Evolutionary conservation across 768 basidiomycete genomes (phyloP).

Genomic region (Pulveroboletus sp.): DNA sequence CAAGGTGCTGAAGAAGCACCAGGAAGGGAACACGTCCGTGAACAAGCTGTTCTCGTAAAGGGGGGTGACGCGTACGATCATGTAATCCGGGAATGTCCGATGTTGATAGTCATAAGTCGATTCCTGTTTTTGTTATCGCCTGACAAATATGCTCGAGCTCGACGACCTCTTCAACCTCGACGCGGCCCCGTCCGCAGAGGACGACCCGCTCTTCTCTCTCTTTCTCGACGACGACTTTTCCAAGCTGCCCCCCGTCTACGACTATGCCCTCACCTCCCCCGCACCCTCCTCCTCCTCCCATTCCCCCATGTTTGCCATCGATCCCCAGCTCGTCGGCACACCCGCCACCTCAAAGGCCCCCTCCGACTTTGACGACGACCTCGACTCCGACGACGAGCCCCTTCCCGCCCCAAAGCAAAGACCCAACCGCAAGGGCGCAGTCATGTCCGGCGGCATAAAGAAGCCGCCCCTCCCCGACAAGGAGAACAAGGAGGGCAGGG

Average conservation of each 20-base stretch:
- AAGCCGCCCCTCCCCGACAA: slow-evolving; percentile 49
- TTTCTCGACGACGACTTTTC: slow-evolving; percentile 43
- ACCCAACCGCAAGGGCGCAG: slow-evolving; percentile 60
- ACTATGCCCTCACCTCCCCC: slow-evolving; percentile 27
- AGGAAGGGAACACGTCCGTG: too few species aligned
- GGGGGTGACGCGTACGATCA: slow-evolving; percentile 16
- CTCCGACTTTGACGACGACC: slow-evolving; percentile 41
- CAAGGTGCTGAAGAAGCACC: too few species aligned
- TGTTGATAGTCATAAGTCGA: neutral
- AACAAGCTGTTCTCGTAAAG: neutral
- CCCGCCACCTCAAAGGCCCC: slow-evolving; percentile 45
- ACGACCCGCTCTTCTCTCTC: slow-evolving; percentile 40
- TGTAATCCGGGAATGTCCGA: slow-evolving; percentile 16
- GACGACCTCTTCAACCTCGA: slow-evolving; percentile 69
- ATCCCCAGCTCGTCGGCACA: slow-evolving; percentile 73
- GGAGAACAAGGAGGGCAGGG: slow-evolving; percentile 24
- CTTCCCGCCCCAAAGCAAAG: slow-evolving; percentile 37
- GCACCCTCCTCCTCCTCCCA: slow-evolving; percentile 22
- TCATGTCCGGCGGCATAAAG: slow-evolving; percentile 67
- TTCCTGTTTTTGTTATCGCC: neutral
- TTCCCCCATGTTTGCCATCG: slow-evolving; percentile 48
- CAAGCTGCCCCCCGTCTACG: slow-evolving; percentile 27
- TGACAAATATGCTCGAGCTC: slow-evolving; percentile 29
- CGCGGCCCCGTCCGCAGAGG: slow-evolving; percentile 35
- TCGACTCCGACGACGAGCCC: slow-evolving; percentile 32